Percentiles rank a stretch among this genome's conserved stretches.
These are phyloP conservation scores for Avena atlantica DNA, from an alignment of 176 grass and related monocot genomes.

Conservation along the genomic window DNA sequence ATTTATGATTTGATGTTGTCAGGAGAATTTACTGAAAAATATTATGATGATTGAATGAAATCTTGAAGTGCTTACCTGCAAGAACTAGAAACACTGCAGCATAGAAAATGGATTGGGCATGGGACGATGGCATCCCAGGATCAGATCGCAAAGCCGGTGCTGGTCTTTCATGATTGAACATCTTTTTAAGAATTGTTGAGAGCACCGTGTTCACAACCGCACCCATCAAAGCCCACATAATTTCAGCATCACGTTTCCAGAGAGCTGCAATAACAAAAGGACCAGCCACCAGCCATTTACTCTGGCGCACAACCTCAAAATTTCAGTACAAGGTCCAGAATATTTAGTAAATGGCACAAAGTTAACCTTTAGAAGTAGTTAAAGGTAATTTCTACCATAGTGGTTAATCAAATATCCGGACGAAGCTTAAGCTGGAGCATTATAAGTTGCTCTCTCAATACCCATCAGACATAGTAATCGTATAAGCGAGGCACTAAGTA, in stretches of 20 bases:
- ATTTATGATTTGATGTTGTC: not conserved
- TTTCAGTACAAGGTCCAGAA: slow-evolving; percentile 25
- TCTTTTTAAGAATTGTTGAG: slow-evolving; percentile 63
- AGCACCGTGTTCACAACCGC: slow-evolving; percentile 59
- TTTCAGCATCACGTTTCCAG: slow-evolving; percentile 79
- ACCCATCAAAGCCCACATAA: slow-evolving; percentile 69
- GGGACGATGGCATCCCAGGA: slow-evolving; percentile 96
- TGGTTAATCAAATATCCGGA: not conserved
- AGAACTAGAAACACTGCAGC: slow-evolving; percentile 53
- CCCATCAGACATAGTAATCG: not conserved
- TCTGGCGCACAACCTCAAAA: slow-evolving; percentile 44
- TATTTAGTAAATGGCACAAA: slow-evolving; percentile 19
- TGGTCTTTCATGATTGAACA: slow-evolving; percentile 85
- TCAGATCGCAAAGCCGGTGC: slow-evolving; percentile 66
- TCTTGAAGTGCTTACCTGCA: slow-evolving; percentile 66
- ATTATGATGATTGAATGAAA: not conserved
- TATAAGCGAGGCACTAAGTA: not conserved
- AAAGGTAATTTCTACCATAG: slow-evolving; percentile 15
- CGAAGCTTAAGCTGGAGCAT: not conserved
- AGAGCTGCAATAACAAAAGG: slow-evolving; percentile 59
- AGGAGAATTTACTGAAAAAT: not conserved
- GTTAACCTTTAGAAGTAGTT: not conserved
- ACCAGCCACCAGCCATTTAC: slow-evolving; percentile 81
- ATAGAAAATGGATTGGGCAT: slow-evolving; percentile 94
- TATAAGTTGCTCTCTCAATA: not conserved